These are phyloP conservation scores for Austroboletus festivus DNA, from an alignment of 768 basidiomycete genomes.

Conservation along the genomic window DNA sequence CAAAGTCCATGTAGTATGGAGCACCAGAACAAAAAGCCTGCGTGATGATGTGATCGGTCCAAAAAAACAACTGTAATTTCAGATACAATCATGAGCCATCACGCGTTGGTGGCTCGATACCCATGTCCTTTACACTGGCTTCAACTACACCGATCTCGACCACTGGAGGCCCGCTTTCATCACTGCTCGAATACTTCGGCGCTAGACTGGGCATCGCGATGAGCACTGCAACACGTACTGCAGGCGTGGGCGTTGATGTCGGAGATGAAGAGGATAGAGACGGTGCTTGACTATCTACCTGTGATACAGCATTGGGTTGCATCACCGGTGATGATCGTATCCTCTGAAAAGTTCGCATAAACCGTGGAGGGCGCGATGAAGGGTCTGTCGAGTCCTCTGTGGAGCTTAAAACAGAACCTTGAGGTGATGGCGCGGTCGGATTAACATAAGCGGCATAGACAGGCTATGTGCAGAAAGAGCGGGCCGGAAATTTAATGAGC, in stretches of 20 bases:
- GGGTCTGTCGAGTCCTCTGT: slow-evolving; percentile 2
- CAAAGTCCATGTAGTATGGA: slow-evolving; percentile 6
- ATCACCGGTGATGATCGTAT: slow-evolving; percentile 14
- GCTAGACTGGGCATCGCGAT: slow-evolving; percentile 41
- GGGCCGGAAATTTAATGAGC: not conserved
- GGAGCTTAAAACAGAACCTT: not conserved
- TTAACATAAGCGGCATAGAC: slow-evolving; percentile 21
- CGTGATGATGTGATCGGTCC: slow-evolving; percentile 8
- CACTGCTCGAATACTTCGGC: slow-evolving; percentile 6
- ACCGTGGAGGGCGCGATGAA: slow-evolving; percentile 10
- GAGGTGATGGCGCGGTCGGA: slow-evolving; percentile 6
- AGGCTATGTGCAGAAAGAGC: slow-evolving; percentile 17
- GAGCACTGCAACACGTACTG: slow-evolving; percentile 40
- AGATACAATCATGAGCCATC: slow-evolving; percentile 10
- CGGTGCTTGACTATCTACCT: not conserved
- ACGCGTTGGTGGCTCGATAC: not conserved
- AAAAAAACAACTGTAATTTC: not conserved
- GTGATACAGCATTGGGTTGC: slow-evolving; percentile 5
- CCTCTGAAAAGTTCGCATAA: slow-evolving; percentile 17
- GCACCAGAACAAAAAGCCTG: not conserved
- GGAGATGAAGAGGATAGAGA: slow-evolving; percentile 11
- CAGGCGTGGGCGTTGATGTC: slow-evolving; percentile 10
- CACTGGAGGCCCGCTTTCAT: slow-evolving; percentile 28
- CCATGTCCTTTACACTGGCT: slow-evolving; percentile 10
- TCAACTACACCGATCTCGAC: slow-evolving; percentile 34